phyloP scores from a whole-genome alignment of 2,329 filamentous ascomycete genomes.

The Seiridium unicorne region DNA sequence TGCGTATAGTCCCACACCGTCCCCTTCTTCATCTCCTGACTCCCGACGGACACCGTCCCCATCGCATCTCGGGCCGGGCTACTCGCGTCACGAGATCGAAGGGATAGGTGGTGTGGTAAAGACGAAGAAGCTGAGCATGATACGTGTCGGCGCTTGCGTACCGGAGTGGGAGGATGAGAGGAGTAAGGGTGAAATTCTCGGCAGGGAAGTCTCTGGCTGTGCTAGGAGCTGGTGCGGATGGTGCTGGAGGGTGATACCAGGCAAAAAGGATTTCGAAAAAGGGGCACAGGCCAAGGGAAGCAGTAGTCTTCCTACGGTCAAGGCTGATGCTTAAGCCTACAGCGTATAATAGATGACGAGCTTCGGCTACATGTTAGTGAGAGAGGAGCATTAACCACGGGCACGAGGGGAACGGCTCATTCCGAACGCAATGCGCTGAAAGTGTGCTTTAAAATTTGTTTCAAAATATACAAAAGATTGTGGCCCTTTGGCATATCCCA shows the following conservation, averaged over 20 bases:
- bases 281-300: constrained; percentile 7
- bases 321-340: neutral
- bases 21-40: constrained; percentile 17
- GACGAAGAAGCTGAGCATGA: constrained; percentile 80
- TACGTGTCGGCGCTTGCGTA: constrained; percentile 79
- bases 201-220: constrained; percentile 65
- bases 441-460: neutral
- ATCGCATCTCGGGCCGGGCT: constrained; percentile 64
- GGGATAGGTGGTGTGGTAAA: constrained; percentile 87
- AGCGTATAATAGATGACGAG: too few species aligned
- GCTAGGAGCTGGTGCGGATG: constrained; percentile 88
- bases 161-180: constrained; percentile 82
- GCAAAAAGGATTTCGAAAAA: constrained; percentile 41
- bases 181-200: constrained; percentile 62
- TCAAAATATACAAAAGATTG: constrained; percentile 6
- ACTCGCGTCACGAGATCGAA: constrained; percentile 84
- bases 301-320: neutral
- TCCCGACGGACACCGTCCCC: constrained; percentile 19
- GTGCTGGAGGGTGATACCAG: constrained; percentile 76
- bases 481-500: neutral
- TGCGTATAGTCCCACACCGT: constrained; percentile 10
- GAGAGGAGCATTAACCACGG: too few species aligned
- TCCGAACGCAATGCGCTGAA: neutral
- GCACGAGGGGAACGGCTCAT: neutral
- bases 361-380: too few species aligned